Conservation (phyloP, 495 filamentous ascomycete genomes). For the Diplogelasinospora grovesii region DNA sequence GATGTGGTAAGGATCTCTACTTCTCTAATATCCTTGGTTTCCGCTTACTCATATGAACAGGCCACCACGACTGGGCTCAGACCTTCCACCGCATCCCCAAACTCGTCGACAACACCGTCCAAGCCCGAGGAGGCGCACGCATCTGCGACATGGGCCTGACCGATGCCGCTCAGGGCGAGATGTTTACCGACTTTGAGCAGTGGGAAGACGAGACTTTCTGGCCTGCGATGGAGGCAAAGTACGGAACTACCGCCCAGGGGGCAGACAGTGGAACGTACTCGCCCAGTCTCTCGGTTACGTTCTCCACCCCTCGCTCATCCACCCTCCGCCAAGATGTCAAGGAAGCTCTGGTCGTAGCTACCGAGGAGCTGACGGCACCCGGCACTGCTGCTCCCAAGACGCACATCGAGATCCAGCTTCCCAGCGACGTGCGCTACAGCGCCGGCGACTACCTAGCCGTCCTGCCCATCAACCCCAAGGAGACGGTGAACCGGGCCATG, state of each 20-base stretch:
- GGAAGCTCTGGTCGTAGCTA: constrained; percentile 53
- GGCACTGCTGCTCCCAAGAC: constrained; percentile 53
- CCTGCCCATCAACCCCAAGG: constrained; percentile 59
- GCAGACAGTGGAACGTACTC: constrained; percentile 9
- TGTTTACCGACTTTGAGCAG: constrained; percentile 64
- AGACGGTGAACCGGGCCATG: constrained; percentile 49
- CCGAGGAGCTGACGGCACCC: constrained; percentile 46
- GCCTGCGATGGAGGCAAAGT: constrained; percentile 52
- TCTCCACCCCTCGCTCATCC: constrained; percentile 53
- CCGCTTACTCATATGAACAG: no score
- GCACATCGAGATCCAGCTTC: constrained; percentile 60
- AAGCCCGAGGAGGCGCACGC: constrained; percentile 40
- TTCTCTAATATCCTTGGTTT: no score
- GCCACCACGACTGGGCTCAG: constrained; percentile 55
- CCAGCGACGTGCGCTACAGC: constrained; percentile 57
- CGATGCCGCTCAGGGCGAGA: constrained; percentile 57
- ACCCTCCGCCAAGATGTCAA: constrained; percentile 60
- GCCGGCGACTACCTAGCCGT: constrained; percentile 73
- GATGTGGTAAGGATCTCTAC: no score
- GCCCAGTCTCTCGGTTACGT: constrained; percentile 44
- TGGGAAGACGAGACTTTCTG: constrained; percentile 63
- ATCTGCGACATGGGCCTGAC: constrained; percentile 51
- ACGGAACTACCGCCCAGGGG: constrained; percentile 25
- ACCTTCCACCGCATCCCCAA: constrained; percentile 72
- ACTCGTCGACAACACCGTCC: constrained; percentile 47